phyloP scores from a whole-genome alignment of 2,329 filamentous ascomycete species.

The Pseudogymnoascus sp. region DNA sequence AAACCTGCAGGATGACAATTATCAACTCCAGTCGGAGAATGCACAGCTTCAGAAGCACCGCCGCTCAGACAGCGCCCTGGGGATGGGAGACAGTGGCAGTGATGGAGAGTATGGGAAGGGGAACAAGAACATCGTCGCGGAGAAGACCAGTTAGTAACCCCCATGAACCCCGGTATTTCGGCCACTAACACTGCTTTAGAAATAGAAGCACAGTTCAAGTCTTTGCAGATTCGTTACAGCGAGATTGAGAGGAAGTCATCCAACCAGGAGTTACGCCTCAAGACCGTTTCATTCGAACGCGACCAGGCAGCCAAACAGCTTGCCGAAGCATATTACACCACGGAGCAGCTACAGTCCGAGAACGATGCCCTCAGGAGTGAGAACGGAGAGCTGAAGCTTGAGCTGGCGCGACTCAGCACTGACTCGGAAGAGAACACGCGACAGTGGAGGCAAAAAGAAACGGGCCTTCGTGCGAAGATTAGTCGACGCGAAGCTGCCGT shows the following conservation, averaged over 20 bases:
- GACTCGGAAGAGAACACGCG: slow-evolving; percentile 32
- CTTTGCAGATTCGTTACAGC: slow-evolving; percentile 54
- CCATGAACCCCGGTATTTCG: neutral
- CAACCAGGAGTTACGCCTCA: slow-evolving; percentile 55
- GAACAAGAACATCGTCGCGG: slow-evolving; percentile 38
- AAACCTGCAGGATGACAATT: slow-evolving; percentile 45
- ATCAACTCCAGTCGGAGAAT: slow-evolving; percentile 39
- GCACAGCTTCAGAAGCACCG: slow-evolving; percentile 34
- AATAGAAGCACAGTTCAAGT: slow-evolving; percentile 51
- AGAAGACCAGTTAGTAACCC: slow-evolving; percentile 48
- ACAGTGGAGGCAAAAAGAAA: slow-evolving; percentile 34
- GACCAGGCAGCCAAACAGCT: slow-evolving; percentile 58
- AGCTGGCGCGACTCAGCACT: slow-evolving; percentile 32
- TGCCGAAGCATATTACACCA: slow-evolving; percentile 51
- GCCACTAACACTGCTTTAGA: slow-evolving; percentile 30
- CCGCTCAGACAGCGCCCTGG: slow-evolving; percentile 39
- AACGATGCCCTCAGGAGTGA: slow-evolving; percentile 33
- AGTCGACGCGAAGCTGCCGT: slow-evolving; percentile 14
- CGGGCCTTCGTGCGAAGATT: slow-evolving; percentile 34
- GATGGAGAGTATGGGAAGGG: slow-evolving; percentile 35
- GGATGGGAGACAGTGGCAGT: slow-evolving; percentile 27
- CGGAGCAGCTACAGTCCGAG: slow-evolving; percentile 37
- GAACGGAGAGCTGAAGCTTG: slow-evolving; percentile 24
- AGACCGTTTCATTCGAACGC: slow-evolving; percentile 54
- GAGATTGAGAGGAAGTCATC: slow-evolving; percentile 55